A percentile compares a stretch with the other conserved stretches of the same genome.
These are phyloP conservation scores for Colletotrichum theobromicola DNA, from an alignment of 2,329 filamentous ascomycete genomes.

Conservation along the genomic window DNA sequence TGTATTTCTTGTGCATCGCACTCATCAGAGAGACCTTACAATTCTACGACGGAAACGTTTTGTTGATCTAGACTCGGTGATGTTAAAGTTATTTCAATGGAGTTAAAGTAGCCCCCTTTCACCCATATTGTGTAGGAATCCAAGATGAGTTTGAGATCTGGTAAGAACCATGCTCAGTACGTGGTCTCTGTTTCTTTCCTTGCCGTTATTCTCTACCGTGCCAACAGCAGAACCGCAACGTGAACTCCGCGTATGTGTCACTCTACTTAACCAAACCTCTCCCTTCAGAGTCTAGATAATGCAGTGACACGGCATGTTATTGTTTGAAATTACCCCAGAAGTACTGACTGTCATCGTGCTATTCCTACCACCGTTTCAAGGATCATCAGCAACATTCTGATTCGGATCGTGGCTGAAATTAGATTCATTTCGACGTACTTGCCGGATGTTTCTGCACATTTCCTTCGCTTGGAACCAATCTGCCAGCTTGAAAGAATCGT, in stretches of 20 bases:
- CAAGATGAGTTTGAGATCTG: not conserved
- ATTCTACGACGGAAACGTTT: not conserved
- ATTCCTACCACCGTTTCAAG: not conserved
- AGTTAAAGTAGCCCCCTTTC: not conserved
- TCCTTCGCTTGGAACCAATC: not conserved
- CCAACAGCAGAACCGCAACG: not conserved
- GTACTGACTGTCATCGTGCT: not conserved
- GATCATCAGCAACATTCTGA: not conserved
- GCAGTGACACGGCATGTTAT: not conserved
- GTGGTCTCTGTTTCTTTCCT: not conserved
- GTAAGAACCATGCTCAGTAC: not conserved
- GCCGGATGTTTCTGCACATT: not conserved
- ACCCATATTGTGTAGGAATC: not conserved
- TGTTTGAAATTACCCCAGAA: not conserved
- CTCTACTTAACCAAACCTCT: not conserved
- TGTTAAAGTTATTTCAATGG: not conserved
- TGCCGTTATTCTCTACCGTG: not conserved
- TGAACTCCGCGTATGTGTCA: fast-evolving
- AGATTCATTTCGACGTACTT: not conserved
- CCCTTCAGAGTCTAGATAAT: not conserved
- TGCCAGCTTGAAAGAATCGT: not conserved
- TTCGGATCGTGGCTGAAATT: not conserved
- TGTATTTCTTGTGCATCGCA: not conserved
- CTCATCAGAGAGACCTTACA: not conserved
- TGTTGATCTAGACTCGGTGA: not conserved